These are phyloP conservation scores for Verruconis gallopava DNA, from an alignment of 2,329 filamentous ascomycete genomes.

Conservation along the genomic window DNA sequence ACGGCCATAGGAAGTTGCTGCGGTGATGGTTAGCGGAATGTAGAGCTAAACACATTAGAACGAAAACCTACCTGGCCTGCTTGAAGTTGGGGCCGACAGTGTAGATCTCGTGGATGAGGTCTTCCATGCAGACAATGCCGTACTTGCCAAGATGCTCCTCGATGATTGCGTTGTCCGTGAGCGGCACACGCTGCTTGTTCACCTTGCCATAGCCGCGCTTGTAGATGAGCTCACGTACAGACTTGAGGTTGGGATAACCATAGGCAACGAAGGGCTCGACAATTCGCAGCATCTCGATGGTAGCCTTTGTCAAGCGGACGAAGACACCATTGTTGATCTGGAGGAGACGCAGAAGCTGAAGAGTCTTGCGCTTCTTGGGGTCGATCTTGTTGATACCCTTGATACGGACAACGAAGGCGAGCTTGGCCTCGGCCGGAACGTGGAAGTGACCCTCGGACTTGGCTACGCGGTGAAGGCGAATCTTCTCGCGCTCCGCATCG, in stretches of 20 bases:
- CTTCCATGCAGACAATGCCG: conserved; percentile 98
- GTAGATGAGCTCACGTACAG: conserved; percentile 97
- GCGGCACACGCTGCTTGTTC: conserved; percentile 91
- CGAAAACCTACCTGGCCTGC: conserved; percentile 7
- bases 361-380: conserved; percentile 99
- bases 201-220: conserved; percentile 61
- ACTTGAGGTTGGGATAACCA: conserved; percentile 99
- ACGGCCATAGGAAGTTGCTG: conserved; percentile 98
- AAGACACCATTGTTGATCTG: conserved; percentile 99
- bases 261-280: conserved; percentile 99
- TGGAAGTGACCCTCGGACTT: conserved; percentile 91
- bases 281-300: conserved; percentile 91
- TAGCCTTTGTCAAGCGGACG: conserved; percentile 94
- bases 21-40: too few species aligned
- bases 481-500: conserved; percentile 94
- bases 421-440: conserved; percentile 85
- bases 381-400: conserved; percentile 99
- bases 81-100: conserved; percentile 81
- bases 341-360: conserved; percentile 96
- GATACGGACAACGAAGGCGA: conserved; percentile 97
- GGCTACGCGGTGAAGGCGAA: conserved; percentile 78
- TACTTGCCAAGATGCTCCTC: conserved; percentile 96
- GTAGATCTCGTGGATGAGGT: conserved; percentile 76
- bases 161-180: conserved; percentile 96
- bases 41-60: conserved; percentile 78